A percentile compares a stretch with the other conserved stretches of the same genome.
Evolutionary conservation across 768 basidiomycete genomes (phyloP).

Genomic region (Cantharellus cinnabarinus): DNA sequence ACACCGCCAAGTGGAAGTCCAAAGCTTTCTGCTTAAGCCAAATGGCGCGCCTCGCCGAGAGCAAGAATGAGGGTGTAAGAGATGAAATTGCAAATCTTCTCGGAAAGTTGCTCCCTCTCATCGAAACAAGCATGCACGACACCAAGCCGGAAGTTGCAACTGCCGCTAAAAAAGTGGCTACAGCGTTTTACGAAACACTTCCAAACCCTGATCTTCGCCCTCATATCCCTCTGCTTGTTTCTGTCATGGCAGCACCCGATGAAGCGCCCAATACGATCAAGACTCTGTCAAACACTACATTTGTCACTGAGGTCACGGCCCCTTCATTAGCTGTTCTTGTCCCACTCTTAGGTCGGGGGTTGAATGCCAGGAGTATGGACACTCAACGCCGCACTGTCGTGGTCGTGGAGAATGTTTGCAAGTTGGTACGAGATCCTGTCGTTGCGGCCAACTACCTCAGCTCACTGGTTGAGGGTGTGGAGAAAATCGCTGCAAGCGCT

Average conservation of each 20-base stretch:
- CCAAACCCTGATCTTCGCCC: constrained; percentile 83
- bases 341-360: constrained; percentile 70
- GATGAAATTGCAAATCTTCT: constrained; percentile 70
- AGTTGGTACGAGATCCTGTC: constrained; percentile 79
- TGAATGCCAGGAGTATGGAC: constrained; percentile 92
- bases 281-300: constrained; percentile 82
- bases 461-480: constrained; percentile 72
- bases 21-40: constrained; percentile 89
- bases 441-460: constrained; percentile 80
- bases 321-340: constrained; percentile 94
- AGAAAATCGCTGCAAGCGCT: constrained; percentile 73
- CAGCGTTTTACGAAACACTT: constrained; percentile 69
- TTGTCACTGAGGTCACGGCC: constrained; percentile 89
- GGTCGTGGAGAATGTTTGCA: constrained; percentile 90
- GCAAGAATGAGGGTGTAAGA: constrained; percentile 29
- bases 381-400: constrained; percentile 87
- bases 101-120: constrained; percentile 59
- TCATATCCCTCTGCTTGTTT: constrained; percentile 75
- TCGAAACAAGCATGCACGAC: constrained; percentile 87
- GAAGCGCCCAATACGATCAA: constrained; percentile 85
- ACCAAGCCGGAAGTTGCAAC: constrained; percentile 85
- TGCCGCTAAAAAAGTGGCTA: constrained; percentile 77
- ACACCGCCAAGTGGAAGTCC: constrained; percentile 70
- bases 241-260: constrained; percentile 79
- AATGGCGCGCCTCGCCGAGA: constrained; percentile 46